Evolutionary conservation across 495 filamentous ascomycete genomes (phyloP), one percentile per base, ranked within the genome.

Genomic region (Hyphodiscus hymeniophilus): DNA sequence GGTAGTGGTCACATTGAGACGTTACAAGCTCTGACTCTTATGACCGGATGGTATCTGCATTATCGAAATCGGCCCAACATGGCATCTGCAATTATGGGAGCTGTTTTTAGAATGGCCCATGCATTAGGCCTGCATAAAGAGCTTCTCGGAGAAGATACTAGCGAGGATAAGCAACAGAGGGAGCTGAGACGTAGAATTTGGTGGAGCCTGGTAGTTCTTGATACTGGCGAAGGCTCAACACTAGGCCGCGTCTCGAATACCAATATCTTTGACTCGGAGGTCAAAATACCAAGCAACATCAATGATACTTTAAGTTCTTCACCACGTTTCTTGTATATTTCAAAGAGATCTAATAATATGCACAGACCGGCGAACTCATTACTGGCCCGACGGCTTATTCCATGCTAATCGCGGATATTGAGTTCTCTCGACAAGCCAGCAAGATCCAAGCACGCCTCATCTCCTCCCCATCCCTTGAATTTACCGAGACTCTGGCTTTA

Each of bases 201-300:
- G 84, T 89, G 84, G 84, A 79, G 75, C 30, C 60, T 87, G 42
- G 81, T 84, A 63, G 84, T 79, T 63, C 70, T 89, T 51, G 84
- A 89, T 63, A 82, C 83, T 1, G 87, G 82, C 80, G 83, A 77
- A 3, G 74, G 74, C 3, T 81, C 79, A 41, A 87, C 82, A 22
- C 73, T 84, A 42, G 84, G 84, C 13, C 71, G 84, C 28, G 30
- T 33, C n/a, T 33, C 30, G 30, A 33, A 33, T 33, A 33, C 30
- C 30, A 33, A 33, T n/a, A 33, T 33, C 84, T 81, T 0, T 83
- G 79, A 15, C 74, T 87, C 60, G 82, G 84, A 4, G 75, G 84
- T 15, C 80, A 77, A 67, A 77, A 81, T 72, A 1, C 82, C 82
- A 10, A 77, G 76, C 52, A 13, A 39, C 12, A 0, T 15, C 10